A percentile compares a stretch with the other conserved stretches of the same genome.
Conservation (phyloP, 164 flowering plant genomes). For the Stephania japonica region DNA sequence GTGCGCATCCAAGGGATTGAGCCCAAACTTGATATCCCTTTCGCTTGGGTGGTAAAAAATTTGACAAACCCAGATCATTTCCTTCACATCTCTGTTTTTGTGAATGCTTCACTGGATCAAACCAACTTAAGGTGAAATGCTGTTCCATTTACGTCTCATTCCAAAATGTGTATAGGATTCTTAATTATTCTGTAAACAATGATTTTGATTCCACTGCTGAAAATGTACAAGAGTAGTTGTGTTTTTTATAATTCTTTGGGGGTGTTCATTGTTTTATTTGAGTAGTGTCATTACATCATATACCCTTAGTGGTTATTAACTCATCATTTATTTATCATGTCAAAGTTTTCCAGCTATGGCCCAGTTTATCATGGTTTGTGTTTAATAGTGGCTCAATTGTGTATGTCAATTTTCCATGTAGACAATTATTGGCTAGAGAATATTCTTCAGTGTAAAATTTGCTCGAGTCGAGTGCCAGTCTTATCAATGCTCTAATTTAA, state of each 20-base stretch:
- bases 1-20: constrained; percentile 91
- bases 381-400: background rate
- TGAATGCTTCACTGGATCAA: constrained; percentile 31
- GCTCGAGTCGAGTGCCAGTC: too few species aligned
- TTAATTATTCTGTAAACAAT: background rate
- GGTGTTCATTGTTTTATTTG: background rate
- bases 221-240: constrained; percentile 18
- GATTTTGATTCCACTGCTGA: constrained; percentile 12
- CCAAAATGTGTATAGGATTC: background rate
- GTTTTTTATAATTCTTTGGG: constrained; percentile 1
- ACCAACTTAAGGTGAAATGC: constrained; percentile 10
- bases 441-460: too few species aligned
- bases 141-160: background rate
- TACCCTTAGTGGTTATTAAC: background rate
- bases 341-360: background rate
- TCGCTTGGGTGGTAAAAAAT: constrained; percentile 83
- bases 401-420: background rate
- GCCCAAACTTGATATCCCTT: constrained; percentile 78
- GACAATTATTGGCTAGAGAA: too few species aligned
- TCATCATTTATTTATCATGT: background rate
- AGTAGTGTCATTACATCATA: background rate
- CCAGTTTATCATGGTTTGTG: background rate
- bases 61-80: constrained; percentile 80
- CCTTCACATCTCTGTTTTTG: constrained; percentile 73
- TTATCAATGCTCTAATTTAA: too few species aligned